Evolutionary conservation across 2,329 filamentous ascomycete species (phyloP), one percentile per base, ranked within the genome.

Genomic region (Nemania serpens): DNA sequence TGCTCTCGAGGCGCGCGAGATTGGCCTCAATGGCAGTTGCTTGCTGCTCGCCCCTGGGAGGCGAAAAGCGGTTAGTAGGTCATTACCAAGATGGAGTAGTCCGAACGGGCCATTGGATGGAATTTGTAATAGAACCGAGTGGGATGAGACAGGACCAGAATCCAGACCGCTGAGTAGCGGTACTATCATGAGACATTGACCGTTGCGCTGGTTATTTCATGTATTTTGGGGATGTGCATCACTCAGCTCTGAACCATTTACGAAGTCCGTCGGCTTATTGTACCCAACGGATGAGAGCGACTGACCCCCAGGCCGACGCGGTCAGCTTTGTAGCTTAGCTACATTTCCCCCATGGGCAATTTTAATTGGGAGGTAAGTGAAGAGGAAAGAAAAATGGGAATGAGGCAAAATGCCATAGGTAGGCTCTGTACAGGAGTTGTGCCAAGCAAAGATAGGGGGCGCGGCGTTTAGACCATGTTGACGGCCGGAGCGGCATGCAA

Each of bases 21-120:
- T 68, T 71, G 39, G 71, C 70, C 59, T 75, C 73, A 36, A 75
- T 62, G 48, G 71, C 70, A 11, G 71, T 59, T 37, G 73, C 73
- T 52, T 72, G 70, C 56, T 71, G 71, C 60, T 75, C 73, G 42
- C 73, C 72, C 66, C 73, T 75, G 47, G 61, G 39, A 59, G 50
- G 45, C 59, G 36, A 50, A 58, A 22, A 45, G 20, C 48, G 4
- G 54, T 63, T 45, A 65, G 61, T 60, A 56, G 9, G 33, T 25
- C 18, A 33, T 13, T 45, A 53, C 29, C n/a, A 25, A 51, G 12
- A 54, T 17, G n/a, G 5, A 47, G 13, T 22, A 39, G 2, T 3
- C 33, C 25, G 22, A 51, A 61, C 13, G 11, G 46, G 36, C 22
- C 29, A 20, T 53, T n/a, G 37, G 43, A 48, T 42, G 33, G 25